A percentile compares a stretch with the other conserved stretches of the same genome.
phyloP scores from a whole-genome alignment of 2,329 filamentous ascomycete genomes.

The Calonectria leucothoes region DNA sequence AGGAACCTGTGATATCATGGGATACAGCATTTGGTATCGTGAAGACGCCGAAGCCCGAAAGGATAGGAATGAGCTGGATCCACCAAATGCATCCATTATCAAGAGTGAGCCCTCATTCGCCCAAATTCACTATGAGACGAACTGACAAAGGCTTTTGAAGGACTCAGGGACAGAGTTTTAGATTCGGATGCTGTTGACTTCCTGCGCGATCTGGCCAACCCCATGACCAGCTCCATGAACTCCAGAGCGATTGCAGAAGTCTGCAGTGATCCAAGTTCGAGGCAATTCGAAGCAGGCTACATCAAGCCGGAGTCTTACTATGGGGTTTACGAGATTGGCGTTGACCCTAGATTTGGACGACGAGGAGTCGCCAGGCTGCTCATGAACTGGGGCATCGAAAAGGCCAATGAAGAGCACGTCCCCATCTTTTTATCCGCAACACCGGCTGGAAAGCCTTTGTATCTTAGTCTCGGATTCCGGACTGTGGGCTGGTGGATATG shows the following conservation, averaged over 20 bases:
- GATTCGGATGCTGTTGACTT: neutral
- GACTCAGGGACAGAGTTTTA: neutral
- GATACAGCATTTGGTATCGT: neutral
- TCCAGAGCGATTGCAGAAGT: neutral
- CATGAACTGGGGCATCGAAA: neutral
- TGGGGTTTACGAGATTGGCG: neutral
- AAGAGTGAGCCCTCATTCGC: neutral
- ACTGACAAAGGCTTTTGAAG: neutral
- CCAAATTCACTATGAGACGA: neutral
- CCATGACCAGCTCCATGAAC: neutral
- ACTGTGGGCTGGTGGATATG: neutral
- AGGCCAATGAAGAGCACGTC: neutral
- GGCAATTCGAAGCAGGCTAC: neutral
- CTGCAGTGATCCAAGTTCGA: neutral
- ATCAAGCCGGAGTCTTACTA: neutral
- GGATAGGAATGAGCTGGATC: neutral
- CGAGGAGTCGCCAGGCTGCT: neutral
- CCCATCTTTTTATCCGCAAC: neutral
- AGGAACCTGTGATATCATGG: neutral
- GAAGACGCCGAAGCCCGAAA: neutral
- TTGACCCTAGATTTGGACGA: neutral
- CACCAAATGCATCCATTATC: neutral
- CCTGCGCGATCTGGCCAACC: neutral
- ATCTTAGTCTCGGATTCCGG: neutral
- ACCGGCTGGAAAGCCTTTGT: neutral